Conservation (phyloP, 805 yeast species). For the Saturnispora mendoncae region DNA sequence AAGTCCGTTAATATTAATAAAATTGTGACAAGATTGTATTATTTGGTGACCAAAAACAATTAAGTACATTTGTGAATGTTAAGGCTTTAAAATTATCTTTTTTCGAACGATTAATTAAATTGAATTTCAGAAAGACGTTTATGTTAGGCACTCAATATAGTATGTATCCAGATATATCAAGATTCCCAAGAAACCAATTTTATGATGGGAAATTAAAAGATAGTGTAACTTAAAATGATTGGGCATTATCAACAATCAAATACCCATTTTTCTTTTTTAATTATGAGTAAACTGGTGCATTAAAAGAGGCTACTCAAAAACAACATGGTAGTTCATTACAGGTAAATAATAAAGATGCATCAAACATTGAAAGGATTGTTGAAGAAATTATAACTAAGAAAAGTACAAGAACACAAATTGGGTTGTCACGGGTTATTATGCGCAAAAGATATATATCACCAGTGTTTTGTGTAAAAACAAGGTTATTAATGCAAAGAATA, state of each 20-base stretch:
- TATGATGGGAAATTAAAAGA: conserved; percentile 62
- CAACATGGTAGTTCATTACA: conserved; percentile 47
- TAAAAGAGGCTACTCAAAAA: conserved; percentile 32
- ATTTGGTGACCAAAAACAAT: conserved; percentile 69
- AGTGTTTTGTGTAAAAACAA: conserved; percentile 37
- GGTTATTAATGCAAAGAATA: conserved; percentile 50
- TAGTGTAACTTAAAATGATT: conserved; percentile 47
- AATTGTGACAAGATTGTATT: conserved; percentile 55
- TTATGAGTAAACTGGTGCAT: conserved; percentile 14
- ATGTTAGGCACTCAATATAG: conserved; percentile 59
- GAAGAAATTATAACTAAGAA: conserved; percentile 45
- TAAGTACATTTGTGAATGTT: conserved; percentile 59
- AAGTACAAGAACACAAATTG: conserved; percentile 40
- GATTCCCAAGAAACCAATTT: conserved; percentile 74
- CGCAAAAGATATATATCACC: conserved; percentile 59
- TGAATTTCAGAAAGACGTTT: not conserved
- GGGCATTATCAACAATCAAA: conserved; percentile 18
- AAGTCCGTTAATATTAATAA: conserved; percentile 59
- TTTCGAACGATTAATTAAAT: not conserved
- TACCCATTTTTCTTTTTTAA: not conserved
- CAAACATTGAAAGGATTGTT: conserved; percentile 35
- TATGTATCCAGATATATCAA: conserved; percentile 88
- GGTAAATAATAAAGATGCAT: conserved; percentile 46
- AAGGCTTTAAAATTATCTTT: not conserved
- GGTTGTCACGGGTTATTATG: conserved; percentile 66